Base-by-base conservation (phyloP, 768 basidiomycete species). In the Lenzites betulinus region DNA sequence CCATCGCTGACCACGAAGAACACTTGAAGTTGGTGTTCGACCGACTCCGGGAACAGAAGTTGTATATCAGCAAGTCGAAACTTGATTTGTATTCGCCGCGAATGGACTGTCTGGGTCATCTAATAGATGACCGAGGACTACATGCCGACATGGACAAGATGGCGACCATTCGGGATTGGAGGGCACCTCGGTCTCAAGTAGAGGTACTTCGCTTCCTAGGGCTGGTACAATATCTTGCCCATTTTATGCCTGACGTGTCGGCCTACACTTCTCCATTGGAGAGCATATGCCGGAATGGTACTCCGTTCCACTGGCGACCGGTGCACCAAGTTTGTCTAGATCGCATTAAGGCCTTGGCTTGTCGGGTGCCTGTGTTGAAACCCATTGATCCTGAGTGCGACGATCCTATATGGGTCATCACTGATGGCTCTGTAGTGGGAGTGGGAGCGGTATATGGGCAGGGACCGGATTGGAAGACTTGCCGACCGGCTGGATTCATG, bases 131-230 rank as follows among this genome's bases (percentile, higher is more conserved):
- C 22, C 20, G 67, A 1, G 78, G 80, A 0, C 67, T 81, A 0
- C 74, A 77, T 47, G 69, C 73, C 0, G 74, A 78, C 36, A 11
- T 58, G 0, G 73, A 79, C 59, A 81, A 81, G 58, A 55, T 81
- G 49, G 52, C 38, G 1, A 30, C 54, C 0, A 73, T 81, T 1
- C 39, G 68, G 0, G 64, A 75, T 0, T 81, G 77, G 79, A 25
- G 66, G 33, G 67, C 62, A 18, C 79, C 76, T 0, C 42, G 69
- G 0, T 66, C 64, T 7, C 73, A 74, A 33, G 67, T 74, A 30
- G 75, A 79, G 8, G 65, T 81, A 1, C 75, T 76, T 43, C 30
- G 66, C 20, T 81, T 81, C 44, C 60, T 79, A 1, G 78, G 79
- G 18, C 67, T 80, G 0, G 71, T 79, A 0, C 67, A 79, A 25